Conservation (phyloP, 2,329 filamentous ascomycete species). For the Penicillium vulpinum region DNA sequence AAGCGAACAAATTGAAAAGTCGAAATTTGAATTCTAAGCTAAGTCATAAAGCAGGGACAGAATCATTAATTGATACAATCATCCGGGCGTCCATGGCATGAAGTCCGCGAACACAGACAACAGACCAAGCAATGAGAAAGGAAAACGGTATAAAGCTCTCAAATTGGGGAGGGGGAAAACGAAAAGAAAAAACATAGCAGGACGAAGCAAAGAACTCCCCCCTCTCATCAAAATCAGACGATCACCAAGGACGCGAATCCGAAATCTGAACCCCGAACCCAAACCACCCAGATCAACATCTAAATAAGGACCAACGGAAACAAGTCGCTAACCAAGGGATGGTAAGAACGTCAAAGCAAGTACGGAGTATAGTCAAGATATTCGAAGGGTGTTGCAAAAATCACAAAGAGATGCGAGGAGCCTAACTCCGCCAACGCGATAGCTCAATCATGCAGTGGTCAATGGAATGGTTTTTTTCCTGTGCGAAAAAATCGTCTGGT, state of each 20-base stretch:
- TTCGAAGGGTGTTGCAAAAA: constrained; percentile 14
- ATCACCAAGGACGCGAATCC: neutral
- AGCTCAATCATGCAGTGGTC: constrained; percentile 22
- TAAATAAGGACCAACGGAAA: constrained; percentile 2
- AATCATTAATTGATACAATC: constrained; percentile 26
- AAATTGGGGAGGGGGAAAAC: constrained; percentile 19
- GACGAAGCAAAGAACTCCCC: constrained; percentile 6
- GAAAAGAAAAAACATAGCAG: constrained; percentile 6
- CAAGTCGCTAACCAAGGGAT: constrained; percentile 7
- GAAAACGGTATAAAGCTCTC: constrained; percentile 29
- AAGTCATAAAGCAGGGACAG: constrained; percentile 16
- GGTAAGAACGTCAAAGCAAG: constrained; percentile 6
- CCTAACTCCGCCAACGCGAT: constrained; percentile 21
- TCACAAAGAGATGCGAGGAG: constrained; percentile 15
- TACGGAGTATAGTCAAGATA: constrained; percentile 18
- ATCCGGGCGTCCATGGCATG: constrained; percentile 9
- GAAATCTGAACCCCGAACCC: constrained; percentile 1
- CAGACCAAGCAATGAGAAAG: constrained; percentile 11
- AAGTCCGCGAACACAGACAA: constrained; percentile 9
- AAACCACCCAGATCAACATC: constrained; percentile 2
- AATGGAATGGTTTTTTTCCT: neutral
- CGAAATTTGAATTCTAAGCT: constrained; percentile 16
- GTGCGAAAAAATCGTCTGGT: neutral
- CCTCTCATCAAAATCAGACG: neutral
- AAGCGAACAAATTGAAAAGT: constrained; percentile 3